Conservation (phyloP, 2,329 filamentous ascomycete genomes). For the Metarhizium guizhouense region DNA sequence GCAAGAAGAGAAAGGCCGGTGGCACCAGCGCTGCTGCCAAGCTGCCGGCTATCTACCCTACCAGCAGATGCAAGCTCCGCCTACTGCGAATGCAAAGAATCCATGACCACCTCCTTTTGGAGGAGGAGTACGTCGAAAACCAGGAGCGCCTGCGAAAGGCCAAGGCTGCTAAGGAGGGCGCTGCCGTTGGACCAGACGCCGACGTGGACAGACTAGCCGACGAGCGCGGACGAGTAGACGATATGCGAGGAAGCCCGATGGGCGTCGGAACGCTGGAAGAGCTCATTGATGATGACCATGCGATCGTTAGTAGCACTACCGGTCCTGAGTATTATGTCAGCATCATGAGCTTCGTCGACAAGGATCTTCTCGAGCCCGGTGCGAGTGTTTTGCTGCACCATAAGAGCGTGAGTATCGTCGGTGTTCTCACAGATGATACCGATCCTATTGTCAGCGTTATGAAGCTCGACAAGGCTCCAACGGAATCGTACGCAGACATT, state of each 20-base stretch:
- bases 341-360: slow-evolving; percentile 99
- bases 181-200: slow-evolving; percentile 61
- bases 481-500: slow-evolving; percentile 97
- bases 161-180: slow-evolving; percentile 68
- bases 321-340: slow-evolving; percentile 98
- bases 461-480: slow-evolving; percentile 98
- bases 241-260: slow-evolving; percentile 98
- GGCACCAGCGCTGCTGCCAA: slow-evolving; percentile 93
- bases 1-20: slow-evolving; percentile 95
- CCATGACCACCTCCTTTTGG: slow-evolving; percentile 91
- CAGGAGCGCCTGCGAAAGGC: slow-evolving; percentile 92
- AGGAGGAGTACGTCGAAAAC: slow-evolving; percentile 99
- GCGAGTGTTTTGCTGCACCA: slow-evolving; percentile 93
- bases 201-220: slow-evolving; percentile 79
- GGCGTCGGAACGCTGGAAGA: slow-evolving; percentile 95
- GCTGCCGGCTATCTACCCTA: slow-evolving; percentile 88
- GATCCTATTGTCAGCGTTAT: slow-evolving; percentile 96
- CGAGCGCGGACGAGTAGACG: slow-evolving; percentile 88
- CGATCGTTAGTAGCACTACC: slow-evolving; percentile 94
- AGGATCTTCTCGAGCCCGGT: slow-evolving; percentile 92
- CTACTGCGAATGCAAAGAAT: slow-evolving; percentile 97
- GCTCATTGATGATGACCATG: slow-evolving; percentile 98
- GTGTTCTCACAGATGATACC: slow-evolving; percentile 91
- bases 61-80: slow-evolving; percentile 92
- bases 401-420: slow-evolving; percentile 96